Evolutionary conservation across 2,329 filamentous ascomycete species (phyloP).

Genomic region (Aureobasidium sp.): DNA sequence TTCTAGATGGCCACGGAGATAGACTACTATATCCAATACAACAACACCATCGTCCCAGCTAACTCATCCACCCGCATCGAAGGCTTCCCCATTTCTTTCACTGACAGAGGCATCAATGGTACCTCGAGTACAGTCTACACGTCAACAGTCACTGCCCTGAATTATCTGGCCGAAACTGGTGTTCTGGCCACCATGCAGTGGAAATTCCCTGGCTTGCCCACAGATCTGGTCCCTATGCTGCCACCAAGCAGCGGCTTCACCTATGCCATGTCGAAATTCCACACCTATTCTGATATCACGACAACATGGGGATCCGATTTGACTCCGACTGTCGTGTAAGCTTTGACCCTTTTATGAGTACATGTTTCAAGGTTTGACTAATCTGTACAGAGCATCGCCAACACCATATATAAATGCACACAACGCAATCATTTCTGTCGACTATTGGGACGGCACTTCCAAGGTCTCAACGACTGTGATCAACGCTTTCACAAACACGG

Average conservation of each 20-base stretch:
- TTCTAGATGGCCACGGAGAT: neutral
- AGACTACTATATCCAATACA: constrained; percentile 12
- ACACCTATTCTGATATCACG: neutral
- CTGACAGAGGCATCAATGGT: too few relatives aligned
- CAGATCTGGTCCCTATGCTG: neutral
- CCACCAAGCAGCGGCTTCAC: neutral
- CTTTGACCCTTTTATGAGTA: neutral
- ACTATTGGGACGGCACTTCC: neutral
- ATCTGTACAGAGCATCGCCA: neutral
- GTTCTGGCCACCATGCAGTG: constrained; percentile 4
- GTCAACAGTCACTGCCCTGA: neutral
- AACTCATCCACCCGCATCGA: neutral
- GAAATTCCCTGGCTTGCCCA: neutral
- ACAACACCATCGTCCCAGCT: neutral
- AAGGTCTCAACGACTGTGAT: neutral
- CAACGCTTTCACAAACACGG: too few relatives aligned
- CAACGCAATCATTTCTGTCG: neutral
- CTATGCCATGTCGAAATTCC: neutral
- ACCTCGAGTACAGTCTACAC: neutral
- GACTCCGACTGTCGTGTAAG: neutral
- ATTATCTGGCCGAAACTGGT: neutral
- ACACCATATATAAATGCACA: neutral
- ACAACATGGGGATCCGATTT: neutral
- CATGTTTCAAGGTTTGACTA: neutral
- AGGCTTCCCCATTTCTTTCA: neutral